A percentile compares a stretch with the other conserved stretches of the same genome.
phyloP scores from a whole-genome alignment of 2,329 filamentous ascomycete species.

The Bipolaris bicolor region DNA sequence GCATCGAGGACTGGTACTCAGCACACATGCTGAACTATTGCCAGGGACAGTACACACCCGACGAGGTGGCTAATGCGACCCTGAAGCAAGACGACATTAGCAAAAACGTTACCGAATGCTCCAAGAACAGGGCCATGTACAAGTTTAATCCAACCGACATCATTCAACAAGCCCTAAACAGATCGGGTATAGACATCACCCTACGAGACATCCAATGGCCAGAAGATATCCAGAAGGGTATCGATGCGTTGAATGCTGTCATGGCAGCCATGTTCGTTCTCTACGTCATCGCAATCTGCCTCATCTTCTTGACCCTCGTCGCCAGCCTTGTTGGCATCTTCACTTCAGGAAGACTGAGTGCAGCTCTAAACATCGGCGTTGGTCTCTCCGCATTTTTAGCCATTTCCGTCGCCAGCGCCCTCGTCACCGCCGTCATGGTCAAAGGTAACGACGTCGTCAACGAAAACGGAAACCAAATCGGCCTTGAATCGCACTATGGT shows the following conservation, averaged over 20 bases:
- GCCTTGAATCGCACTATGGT: conserved; percentile 58
- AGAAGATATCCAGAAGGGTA: conserved; percentile 59
- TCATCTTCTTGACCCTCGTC: conserved; percentile 59
- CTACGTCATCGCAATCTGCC: conserved; percentile 63
- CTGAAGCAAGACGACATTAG: conserved; percentile 50
- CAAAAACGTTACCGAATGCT: conserved; percentile 63
- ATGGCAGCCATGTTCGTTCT: conserved; percentile 63
- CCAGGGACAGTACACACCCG: conserved; percentile 55
- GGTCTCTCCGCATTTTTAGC: conserved; percentile 61
- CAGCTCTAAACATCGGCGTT: conserved; percentile 58
- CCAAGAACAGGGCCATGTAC: conserved; percentile 60
- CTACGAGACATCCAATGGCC: conserved; percentile 64
- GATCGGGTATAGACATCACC: conserved; percentile 52
- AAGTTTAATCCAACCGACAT: conserved; percentile 61
- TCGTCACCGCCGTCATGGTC: conserved; percentile 67
- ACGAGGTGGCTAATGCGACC: conserved; percentile 52
- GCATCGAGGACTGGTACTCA: conserved; percentile 66
- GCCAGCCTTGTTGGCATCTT: conserved; percentile 55
- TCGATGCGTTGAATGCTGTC: conserved; percentile 58
- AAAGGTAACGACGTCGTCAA: conserved; percentile 62
- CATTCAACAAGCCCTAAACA: conserved; percentile 58
- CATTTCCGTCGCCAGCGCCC: conserved; percentile 75
- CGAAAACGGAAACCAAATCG: conserved; percentile 57
- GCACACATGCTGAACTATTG: conserved; percentile 67
- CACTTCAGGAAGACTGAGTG: conserved; percentile 52